A percentile compares a stretch with the other conserved stretches of the same genome.
phyloP scores from a whole-genome alignment of 148 eudicot species.

The Silene conica region DNA sequence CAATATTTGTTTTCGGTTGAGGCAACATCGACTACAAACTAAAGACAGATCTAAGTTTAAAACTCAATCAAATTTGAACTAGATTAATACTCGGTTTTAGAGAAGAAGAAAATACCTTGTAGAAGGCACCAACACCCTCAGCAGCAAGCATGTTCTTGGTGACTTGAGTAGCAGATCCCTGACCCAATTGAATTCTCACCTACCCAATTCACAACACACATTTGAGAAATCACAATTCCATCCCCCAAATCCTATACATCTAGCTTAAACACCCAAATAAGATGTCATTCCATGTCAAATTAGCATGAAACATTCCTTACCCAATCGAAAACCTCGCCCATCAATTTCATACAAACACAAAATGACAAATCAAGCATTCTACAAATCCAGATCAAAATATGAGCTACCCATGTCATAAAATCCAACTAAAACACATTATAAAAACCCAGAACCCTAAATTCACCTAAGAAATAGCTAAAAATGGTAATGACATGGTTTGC shows the following conservation, averaged over 20 bases:
- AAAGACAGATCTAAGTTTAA: neutral
- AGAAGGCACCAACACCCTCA: conserved; percentile 91
- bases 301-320: too few species aligned
- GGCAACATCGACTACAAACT: neutral
- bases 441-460: neutral
- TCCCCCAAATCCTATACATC: conserved; percentile 15
- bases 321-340: neutral
- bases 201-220: conserved; percentile 28
- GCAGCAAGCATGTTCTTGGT: conserved; percentile 77
- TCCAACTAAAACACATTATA: neutral
- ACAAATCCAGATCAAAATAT: neutral
- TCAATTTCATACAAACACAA: neutral
- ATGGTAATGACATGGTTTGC: neutral
- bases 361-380: neutral
- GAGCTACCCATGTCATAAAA: neutral
- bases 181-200: conserved; percentile 98
- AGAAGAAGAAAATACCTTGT: conserved; percentile 53
- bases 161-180: conserved; percentile 79
- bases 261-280: too few species aligned
- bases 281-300: neutral
- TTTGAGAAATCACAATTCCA: neutral
- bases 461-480: neutral
- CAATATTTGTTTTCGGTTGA: neutral
- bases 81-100: neutral
- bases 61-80: neutral